phyloP scores from a whole-genome alignment of 1,284 basidiomycete species.

The Pisolithus thermaeus region DNA sequence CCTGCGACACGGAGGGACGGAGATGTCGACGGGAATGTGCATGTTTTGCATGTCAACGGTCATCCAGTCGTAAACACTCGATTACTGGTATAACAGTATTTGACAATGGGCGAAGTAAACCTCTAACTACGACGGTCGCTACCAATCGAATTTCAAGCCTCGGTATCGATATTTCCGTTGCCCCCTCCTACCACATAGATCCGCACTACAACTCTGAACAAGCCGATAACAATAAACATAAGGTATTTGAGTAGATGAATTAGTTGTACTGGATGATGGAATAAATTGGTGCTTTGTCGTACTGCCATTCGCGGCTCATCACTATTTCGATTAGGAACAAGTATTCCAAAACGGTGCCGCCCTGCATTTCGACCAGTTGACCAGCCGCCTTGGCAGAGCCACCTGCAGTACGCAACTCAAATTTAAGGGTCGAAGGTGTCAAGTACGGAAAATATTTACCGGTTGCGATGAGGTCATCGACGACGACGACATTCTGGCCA shows the following conservation, averaged over 20 bases:
- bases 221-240: not conserved
- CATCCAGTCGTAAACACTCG: slow-evolving; percentile 72
- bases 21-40: slow-evolving; percentile 20
- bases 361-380: slow-evolving; percentile 79
- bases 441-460: slow-evolving; percentile 41
- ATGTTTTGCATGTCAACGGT: slow-evolving; percentile 70
- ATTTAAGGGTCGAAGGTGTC: not conserved
- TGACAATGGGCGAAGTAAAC: not conserved
- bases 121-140: not conserved
- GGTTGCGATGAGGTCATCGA: slow-evolving; percentile 97
- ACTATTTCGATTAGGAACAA: slow-evolving; percentile 90
- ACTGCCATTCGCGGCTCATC: slow-evolving; percentile 32
- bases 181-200: not conserved
- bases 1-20: slow-evolving; percentile 19
- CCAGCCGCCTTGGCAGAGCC: slow-evolving; percentile 95
- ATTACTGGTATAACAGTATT: slow-evolving; percentile 44
- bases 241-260: not conserved
- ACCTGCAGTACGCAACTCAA: slow-evolving; percentile 39
- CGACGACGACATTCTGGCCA: slow-evolving; percentile 81
- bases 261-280: slow-evolving; percentile 71
- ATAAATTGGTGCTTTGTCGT: slow-evolving; percentile 86
- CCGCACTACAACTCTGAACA: not conserved
- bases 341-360: slow-evolving; percentile 86
- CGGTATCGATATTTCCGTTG: too few relatives aligned
- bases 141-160: too few relatives aligned